Percentiles rank a stretch among this genome's conserved stretches.
Conservation (phyloP, 306 rosid genomes). For the Nissolia schottii region DNA sequence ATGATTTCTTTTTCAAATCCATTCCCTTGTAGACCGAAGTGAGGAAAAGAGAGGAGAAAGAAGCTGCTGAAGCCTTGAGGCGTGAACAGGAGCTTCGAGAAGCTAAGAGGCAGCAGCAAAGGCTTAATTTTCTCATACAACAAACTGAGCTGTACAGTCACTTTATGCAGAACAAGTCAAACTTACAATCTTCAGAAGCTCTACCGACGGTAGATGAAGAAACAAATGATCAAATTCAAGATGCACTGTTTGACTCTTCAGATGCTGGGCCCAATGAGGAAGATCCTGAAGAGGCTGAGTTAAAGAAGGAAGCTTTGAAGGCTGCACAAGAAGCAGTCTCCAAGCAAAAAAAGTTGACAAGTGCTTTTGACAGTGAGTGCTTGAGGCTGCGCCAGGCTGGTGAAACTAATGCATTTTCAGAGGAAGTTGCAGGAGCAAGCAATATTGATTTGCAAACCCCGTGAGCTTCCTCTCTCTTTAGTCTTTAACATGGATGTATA, state of each 20-base stretch:
- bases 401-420: slow-evolving; percentile 59
- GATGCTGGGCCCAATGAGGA: slow-evolving; percentile 50
- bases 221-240: slow-evolving; percentile 45
- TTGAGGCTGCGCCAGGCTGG: slow-evolving; percentile 69
- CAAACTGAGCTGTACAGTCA: slow-evolving; percentile 98
- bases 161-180: slow-evolving; percentile 96
- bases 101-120: slow-evolving; percentile 83
- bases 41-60: slow-evolving; percentile 72
- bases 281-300: slow-evolving; percentile 87
- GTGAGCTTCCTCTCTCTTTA: slow-evolving; percentile 55
- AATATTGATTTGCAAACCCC: slow-evolving; percentile 90
- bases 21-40: slow-evolving; percentile 52
- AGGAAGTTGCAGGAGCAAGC: slow-evolving; percentile 91
- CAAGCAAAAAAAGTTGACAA: slow-evolving; percentile 68
- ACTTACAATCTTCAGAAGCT: slow-evolving; percentile 50
- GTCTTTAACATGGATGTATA: background rate
- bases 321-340: slow-evolving; percentile 85
- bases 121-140: slow-evolving; percentile 96
- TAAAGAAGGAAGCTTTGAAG: slow-evolving; percentile 67
- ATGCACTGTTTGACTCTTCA: slow-evolving; percentile 37
- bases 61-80: slow-evolving; percentile 75
- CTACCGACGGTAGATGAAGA: slow-evolving; percentile 39
- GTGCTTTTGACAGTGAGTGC: slow-evolving; percentile 85
- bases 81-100: slow-evolving; percentile 82
- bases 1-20: slow-evolving; percentile 9